Evolutionary conservation across 2,329 filamentous ascomycete genomes (phyloP).

Genomic region (Apiospora koreana): DNA sequence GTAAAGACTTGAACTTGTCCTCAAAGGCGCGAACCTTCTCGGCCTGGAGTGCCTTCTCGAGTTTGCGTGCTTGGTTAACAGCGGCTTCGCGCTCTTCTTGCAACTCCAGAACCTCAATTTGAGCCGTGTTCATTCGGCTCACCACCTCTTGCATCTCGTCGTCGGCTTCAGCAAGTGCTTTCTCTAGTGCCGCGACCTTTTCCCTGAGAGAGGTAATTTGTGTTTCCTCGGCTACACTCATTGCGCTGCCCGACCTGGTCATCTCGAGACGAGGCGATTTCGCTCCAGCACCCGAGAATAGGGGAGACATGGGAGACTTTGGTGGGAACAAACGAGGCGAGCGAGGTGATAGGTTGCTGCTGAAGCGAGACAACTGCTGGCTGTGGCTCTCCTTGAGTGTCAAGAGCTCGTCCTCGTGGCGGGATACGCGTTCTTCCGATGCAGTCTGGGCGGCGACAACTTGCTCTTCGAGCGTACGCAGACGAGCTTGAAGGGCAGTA

Average conservation of each 20-base stretch:
- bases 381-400: conserved; percentile 76
- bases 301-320: conserved; percentile 62
- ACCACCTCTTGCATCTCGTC: conserved; percentile 84
- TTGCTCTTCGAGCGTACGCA: conserved; percentile 81
- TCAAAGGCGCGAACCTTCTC: conserved; percentile 61
- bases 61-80: conserved; percentile 66
- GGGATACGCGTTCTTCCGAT: conserved; percentile 79
- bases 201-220: conserved; percentile 60
- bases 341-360: conserved; percentile 43
- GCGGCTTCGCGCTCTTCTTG: conserved; percentile 76
- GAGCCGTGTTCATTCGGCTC: conserved; percentile 76
- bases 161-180: conserved; percentile 72
- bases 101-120: conserved; percentile 80
- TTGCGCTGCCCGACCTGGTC: conserved; percentile 53
- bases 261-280: conserved; percentile 57
- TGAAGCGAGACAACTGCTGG: conserved; percentile 74
- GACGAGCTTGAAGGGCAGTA: conserved; percentile 76
- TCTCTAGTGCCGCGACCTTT: conserved; percentile 17
- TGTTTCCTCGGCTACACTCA: conserved; percentile 69
- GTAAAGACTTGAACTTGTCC: conserved; percentile 38
- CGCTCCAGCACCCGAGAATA: conserved; percentile 50
- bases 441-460: conserved; percentile 80
- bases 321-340: conserved; percentile 55
- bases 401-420: conserved; percentile 83
- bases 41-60: conserved; percentile 67